A percentile compares a stretch with the other conserved stretches of the same genome.
phyloP scores from a whole-genome alignment of 2,329 filamentous ascomycete genomes.

The Exophiala oligosperma region DNA sequence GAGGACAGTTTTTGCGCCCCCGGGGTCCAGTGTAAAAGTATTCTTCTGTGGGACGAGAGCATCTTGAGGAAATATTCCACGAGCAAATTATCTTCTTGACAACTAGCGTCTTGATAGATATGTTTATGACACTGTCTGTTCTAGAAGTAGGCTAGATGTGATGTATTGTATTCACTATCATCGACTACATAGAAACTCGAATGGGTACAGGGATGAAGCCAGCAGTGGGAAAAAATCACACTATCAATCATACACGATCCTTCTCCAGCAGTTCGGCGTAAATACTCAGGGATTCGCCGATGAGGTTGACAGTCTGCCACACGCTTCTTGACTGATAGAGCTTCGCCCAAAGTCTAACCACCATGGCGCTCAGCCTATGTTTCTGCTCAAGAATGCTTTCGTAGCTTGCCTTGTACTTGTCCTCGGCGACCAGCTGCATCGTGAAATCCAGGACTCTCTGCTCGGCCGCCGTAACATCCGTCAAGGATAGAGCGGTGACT shows the following conservation, averaged over 20 bases:
- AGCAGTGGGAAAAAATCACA: too few relatives aligned
- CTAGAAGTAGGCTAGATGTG: too few relatives aligned
- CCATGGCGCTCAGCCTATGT: conserved; percentile 1
- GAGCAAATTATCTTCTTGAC: too few relatives aligned
- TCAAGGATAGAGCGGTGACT: background rate
- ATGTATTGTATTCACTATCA: too few relatives aligned
- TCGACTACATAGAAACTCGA: too few relatives aligned
- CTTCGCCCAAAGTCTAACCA: conserved; percentile 10
- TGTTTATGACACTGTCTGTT: too few relatives aligned
- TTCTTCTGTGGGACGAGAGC: too few relatives aligned
- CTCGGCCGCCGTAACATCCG: background rate
- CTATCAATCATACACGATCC: too few relatives aligned
- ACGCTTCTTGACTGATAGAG: conserved; percentile 12
- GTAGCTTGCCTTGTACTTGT: conserved; percentile 5
- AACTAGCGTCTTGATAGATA: too few relatives aligned
- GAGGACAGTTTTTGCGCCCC: background rate
- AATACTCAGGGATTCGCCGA: conserved; percentile 6
- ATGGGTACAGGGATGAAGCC: too few relatives aligned
- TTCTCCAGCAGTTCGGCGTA: conserved; percentile 8
- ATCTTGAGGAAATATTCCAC: too few relatives aligned
- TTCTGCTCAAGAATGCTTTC: background rate
- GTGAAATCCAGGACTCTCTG: conserved; percentile 8
- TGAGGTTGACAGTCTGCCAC: conserved; percentile 12
- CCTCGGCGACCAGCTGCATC: conserved; percentile 7
- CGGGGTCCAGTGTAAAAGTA: too few relatives aligned